Percentiles rank a stretch among this genome's conserved stretches.
These are phyloP conservation scores for Naganishia antarctica DNA, from an alignment of 768 basidiomycete species.

Conservation along the genomic window DNA sequence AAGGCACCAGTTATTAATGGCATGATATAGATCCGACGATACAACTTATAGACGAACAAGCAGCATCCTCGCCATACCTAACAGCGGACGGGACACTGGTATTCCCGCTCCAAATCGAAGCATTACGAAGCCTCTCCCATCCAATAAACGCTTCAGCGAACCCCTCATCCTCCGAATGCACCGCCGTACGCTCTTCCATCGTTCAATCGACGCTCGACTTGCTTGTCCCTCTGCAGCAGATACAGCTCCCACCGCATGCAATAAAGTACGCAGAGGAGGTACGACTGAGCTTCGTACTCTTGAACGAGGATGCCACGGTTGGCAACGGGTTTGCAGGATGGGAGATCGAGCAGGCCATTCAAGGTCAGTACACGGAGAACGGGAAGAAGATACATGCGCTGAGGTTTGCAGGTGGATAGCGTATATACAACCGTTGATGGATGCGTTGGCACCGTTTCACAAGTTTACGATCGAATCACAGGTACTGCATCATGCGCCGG, in stretches of 20 bases:
- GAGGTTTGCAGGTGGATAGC: too few species aligned
- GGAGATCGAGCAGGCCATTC: slow-evolving; percentile 65
- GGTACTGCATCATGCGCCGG: slow-evolving; percentile 81
- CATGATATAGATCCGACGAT: background rate
- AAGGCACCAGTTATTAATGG: too few species aligned
- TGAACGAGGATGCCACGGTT: slow-evolving; percentile 80
- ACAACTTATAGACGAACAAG: background rate
- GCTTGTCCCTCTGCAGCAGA: slow-evolving; percentile 4
- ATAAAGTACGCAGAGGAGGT: slow-evolving; percentile 76
- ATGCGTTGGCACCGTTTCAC: slow-evolving; percentile 63
- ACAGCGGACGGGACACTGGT: background rate
- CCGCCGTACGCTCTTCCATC: background rate
- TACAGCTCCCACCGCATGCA: slow-evolving; percentile 36
- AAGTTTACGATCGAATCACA: slow-evolving; percentile 94
- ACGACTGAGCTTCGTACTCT: slow-evolving; percentile 81
- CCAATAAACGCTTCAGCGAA: background rate
- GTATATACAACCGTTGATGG: slow-evolving; percentile 64
- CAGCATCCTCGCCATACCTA: background rate
- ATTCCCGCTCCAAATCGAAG: background rate
- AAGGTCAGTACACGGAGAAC: slow-evolving; percentile 56
- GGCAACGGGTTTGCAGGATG: slow-evolving; percentile 62
- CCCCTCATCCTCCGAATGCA: background rate
- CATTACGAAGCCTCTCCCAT: background rate
- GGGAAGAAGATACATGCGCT: too few species aligned
- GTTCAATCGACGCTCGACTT: background rate